Conservation (phyloP, 352 stramenopile species). For the Phytophthora citricola region DNA sequence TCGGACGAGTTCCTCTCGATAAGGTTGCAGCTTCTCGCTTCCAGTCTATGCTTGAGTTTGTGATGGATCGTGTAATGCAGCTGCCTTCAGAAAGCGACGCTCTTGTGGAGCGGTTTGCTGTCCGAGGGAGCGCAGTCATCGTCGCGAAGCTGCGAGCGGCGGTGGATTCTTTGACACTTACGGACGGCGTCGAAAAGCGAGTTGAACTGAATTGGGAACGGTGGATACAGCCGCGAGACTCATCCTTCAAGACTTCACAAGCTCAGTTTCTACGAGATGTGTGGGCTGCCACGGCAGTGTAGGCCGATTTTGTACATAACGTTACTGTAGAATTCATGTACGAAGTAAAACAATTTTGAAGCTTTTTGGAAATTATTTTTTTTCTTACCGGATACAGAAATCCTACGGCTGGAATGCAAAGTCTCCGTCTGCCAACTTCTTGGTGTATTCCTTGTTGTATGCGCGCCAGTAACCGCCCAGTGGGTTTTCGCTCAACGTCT, state of each 20-base stretch:
- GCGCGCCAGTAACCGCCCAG: slow-evolving; percentile 18
- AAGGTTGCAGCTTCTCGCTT: slow-evolving; percentile 12
- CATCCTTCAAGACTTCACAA: no score
- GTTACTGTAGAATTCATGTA: neutral
- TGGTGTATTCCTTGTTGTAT: slow-evolving; percentile 20
- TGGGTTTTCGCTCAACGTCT: neutral
- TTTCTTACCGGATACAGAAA: no score
- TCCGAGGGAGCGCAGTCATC: slow-evolving; percentile 11
- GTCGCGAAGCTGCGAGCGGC: slow-evolving; percentile 14
- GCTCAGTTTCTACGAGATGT: neutral
- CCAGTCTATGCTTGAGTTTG: slow-evolving; percentile 21
- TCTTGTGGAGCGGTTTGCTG: slow-evolving; percentile 14
- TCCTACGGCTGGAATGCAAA: neutral
- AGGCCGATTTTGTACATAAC: neutral
- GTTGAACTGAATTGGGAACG: slow-evolving; percentile 2
- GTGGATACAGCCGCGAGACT: neutral
- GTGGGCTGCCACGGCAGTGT: slow-evolving; percentile 3
- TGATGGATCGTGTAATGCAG: slow-evolving; percentile 21
- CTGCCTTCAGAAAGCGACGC: neutral
- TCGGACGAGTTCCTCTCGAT: neutral
- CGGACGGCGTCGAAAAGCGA: neutral
- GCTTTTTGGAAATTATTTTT: neutral
- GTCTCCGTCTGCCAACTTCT: neutral
- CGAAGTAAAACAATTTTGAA: slow-evolving; percentile 1
- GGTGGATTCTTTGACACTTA: neutral